These are phyloP conservation scores for Domatiomyces catenatus DNA, from an alignment of 2,329 filamentous ascomycete species.

Conservation along the genomic window DNA sequence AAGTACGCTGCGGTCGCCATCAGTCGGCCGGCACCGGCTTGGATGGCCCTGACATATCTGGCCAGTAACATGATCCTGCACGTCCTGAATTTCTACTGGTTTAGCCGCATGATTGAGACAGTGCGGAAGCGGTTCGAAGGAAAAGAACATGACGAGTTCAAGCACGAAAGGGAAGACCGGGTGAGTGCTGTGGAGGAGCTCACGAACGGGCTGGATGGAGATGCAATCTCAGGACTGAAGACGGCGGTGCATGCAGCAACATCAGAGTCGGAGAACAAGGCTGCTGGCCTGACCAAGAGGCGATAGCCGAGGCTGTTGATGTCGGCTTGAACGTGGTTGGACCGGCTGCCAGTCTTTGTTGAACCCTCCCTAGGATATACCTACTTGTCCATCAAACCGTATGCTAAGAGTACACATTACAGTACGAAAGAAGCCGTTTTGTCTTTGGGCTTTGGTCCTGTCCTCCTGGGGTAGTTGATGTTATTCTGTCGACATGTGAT, in stretches of 20 bases:
- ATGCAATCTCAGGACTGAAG: constrained; percentile 14
- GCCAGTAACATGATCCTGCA: constrained; percentile 46
- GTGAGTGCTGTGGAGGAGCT: constrained; percentile 15
- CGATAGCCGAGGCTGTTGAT: not conserved
- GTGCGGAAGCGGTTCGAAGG: constrained; percentile 47
- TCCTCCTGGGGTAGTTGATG: too few relatives aligned
- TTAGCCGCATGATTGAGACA: constrained; percentile 51
- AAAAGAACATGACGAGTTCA: constrained; percentile 20
- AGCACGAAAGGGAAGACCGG: constrained; percentile 14
- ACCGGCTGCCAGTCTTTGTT: not conserved
- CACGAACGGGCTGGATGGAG: constrained; percentile 18
- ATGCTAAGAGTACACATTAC: not conserved
- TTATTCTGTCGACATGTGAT: too few relatives aligned
- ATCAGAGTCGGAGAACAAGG: not conserved
- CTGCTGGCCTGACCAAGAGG: not conserved
- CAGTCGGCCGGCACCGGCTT: constrained; percentile 30
- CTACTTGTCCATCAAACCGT: not conserved
- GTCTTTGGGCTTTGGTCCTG: too few relatives aligned
- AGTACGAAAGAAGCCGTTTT: not conserved
- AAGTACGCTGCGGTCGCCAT: constrained; percentile 29
- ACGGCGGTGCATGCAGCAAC: constrained; percentile 3
- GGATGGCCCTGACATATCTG: constrained; percentile 45
- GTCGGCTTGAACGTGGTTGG: not conserved
- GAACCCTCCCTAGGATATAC: not conserved
- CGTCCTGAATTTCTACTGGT: constrained; percentile 50